phyloP scores from a whole-genome alignment of 176 grass and related monocot genomes.

The barley (Hordeum vulgare) region MorexV3_pseudomolecules_assembly NC_058520.1:564829638-564830137 shows the following conservation, averaged over 20 bases:
- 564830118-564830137: not conserved
- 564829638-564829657: slow-evolving; percentile 69
- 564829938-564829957: slow-evolving; percentile 66
- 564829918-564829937: slow-evolving; percentile 60
- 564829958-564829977: slow-evolving; percentile 71
- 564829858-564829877: slow-evolving; percentile 30
- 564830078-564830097: slow-evolving; percentile 64
- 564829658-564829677: slow-evolving; percentile 65
- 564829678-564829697: slow-evolving; percentile 31
- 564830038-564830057: not conserved
- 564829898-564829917: slow-evolving; percentile 58
- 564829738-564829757: not conserved
- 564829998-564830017: slow-evolving; percentile 12
- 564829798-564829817: not conserved
- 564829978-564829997: slow-evolving; percentile 67
- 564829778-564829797: too few relatives aligned
- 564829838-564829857: not conserved
- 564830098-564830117: slow-evolving; percentile 68
- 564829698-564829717: slow-evolving; percentile 35
- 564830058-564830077: slow-evolving; percentile 13
- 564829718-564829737: not conserved
- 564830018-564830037: not conserved
- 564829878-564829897: slow-evolving; percentile 58
- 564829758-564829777: not conserved
- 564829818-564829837: not conserved